Evolutionary conservation across 2,329 filamentous ascomycete species (phyloP), one percentile per base, ranked within the genome.

Genomic region (Cercospora sp.): DNA sequence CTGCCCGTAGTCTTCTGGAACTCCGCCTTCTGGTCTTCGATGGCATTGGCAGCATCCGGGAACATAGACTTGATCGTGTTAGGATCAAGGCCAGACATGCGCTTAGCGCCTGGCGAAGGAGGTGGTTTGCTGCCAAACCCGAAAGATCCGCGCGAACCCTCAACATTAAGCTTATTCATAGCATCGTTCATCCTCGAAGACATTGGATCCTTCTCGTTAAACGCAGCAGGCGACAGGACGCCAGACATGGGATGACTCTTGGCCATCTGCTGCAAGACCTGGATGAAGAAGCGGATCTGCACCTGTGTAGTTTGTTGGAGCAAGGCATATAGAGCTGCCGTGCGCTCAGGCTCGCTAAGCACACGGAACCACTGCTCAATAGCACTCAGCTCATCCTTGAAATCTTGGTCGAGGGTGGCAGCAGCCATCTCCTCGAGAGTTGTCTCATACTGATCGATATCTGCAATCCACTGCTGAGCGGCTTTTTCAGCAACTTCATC

Each of bases 341-440:
- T 99, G 70, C 95, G 88, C 82, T 99, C 95, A 30, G 95, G 94
- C 82, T 98, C 95, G 77, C 94, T 98, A 72, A 99, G 84, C 64
- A 99, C 95, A 70, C 94, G 91, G 81, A 99, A 99, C 95, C 95
- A 99, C 84, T 99, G 95, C 83, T 99, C 95, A 77, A 99, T 99
- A 74, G 95, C 95, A 79, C 93, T 97, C 69, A 99, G 87, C 81
- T 99, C 95, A 81, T 98, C 95, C 83, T 99, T 99, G 85, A 99
- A 99, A 79, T 99, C 95, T 83, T 99, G 95, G 79, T 99, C 95
- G 64, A 98, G 85, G n/a, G 95, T 98, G 30, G 95, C 95, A 33
- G 94, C 94, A 53, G 95, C 95, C 95, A 99, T 99, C 80, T 99
- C 95, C 81, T 98, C 95, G 76, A 99, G 82, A 1, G 95, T 99